Percentiles rank a stretch among this genome's conserved stretches.
Evolutionary conservation across 2,329 filamentous ascomycete genomes (phyloP).

Genomic region (Fusarium circinatum): DNA sequence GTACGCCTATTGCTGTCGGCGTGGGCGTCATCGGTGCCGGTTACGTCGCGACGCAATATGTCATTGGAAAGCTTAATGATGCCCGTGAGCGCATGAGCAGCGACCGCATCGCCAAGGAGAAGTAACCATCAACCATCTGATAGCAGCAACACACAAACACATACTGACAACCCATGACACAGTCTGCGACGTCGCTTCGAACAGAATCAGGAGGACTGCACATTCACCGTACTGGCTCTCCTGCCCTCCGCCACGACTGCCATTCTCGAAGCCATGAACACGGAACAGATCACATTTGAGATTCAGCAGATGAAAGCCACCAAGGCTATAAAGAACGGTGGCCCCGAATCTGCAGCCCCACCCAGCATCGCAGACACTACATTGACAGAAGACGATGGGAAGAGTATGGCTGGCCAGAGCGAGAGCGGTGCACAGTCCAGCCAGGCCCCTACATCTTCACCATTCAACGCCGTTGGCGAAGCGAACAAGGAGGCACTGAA

Average conservation of each 20-base stretch:
- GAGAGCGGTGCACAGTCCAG: conserved; percentile 87
- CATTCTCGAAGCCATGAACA: conserved; percentile 86
- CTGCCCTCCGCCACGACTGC: conserved; percentile 92
- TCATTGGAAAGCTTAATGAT: conserved; percentile 89
- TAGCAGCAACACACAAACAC: not conserved
- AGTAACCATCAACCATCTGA: conserved; percentile 65
- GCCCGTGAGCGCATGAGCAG: conserved; percentile 96
- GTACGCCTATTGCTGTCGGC: conserved; percentile 88
- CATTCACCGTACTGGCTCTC: conserved; percentile 95
- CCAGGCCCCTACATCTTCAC: conserved; percentile 71
- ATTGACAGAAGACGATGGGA: conserved; percentile 83
- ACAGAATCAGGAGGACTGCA: conserved; percentile 99
- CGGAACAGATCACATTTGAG: conserved; percentile 92
- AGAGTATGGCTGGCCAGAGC: conserved; percentile 78
- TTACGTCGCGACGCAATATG: conserved; percentile 93
- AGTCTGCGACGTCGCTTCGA: conserved; percentile 96
- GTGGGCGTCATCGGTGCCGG: conserved; percentile 88
- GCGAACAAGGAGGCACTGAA: conserved; percentile 57
- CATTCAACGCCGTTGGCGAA: conserved; percentile 54
- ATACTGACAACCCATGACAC: conserved; percentile 14
- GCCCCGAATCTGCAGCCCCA: conserved; percentile 63
- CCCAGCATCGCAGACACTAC: conserved; percentile 75
- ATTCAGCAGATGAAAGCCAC: conserved; percentile 91
- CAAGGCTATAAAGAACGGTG: conserved; percentile 67
- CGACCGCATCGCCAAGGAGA: conserved; percentile 95